phyloP scores from a whole-genome alignment of 352 stramenopile species.

The Phytophthora megakarya region DNA sequence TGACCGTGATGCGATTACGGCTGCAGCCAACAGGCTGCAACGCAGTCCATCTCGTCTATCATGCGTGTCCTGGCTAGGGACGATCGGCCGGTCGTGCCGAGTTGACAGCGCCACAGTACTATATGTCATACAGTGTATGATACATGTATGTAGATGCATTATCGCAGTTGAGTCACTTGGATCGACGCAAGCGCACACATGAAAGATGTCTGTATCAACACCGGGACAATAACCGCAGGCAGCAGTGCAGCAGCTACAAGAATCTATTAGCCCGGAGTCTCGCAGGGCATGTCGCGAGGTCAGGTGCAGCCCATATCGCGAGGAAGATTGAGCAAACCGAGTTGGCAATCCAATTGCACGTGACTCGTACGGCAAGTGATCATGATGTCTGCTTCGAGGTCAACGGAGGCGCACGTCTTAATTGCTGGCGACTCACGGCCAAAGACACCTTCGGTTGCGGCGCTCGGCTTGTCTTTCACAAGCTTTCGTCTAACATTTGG shows the following conservation, averaged over 20 bases:
- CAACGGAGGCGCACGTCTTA: background rate
- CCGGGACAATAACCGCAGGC: no score
- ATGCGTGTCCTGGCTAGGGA: conserved; percentile 1
- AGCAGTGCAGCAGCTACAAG: background rate
- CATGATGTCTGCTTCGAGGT: background rate
- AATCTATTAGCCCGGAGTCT: background rate
- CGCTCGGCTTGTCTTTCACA: conserved; percentile 6
- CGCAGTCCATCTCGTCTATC: conserved; percentile 20
- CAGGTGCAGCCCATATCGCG: background rate
- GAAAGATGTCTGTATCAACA: conserved; percentile 16
- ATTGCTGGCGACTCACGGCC: conserved; percentile 1
- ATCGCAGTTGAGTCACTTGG: conserved; percentile 13
- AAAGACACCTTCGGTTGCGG: conserved; percentile 7
- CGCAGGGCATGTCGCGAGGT: conserved; percentile 14
- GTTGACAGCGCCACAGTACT: background rate
- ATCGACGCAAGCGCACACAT: conserved; percentile 1
- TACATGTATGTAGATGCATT: background rate
- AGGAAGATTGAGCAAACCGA: conserved; percentile 1
- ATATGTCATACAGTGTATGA: no score
- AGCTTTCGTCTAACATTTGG: conserved; percentile 12
- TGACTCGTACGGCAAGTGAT: background rate
- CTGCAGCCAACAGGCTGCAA: conserved; percentile 6
- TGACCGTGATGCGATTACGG: conserved; percentile 21
- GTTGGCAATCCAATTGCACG: conserved; percentile 3
- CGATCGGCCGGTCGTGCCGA: conserved; percentile 14